These are phyloP conservation scores for Penicillium glabrum DNA, from an alignment of 2,329 filamentous ascomycete genomes.

Conservation along the genomic window DNA sequence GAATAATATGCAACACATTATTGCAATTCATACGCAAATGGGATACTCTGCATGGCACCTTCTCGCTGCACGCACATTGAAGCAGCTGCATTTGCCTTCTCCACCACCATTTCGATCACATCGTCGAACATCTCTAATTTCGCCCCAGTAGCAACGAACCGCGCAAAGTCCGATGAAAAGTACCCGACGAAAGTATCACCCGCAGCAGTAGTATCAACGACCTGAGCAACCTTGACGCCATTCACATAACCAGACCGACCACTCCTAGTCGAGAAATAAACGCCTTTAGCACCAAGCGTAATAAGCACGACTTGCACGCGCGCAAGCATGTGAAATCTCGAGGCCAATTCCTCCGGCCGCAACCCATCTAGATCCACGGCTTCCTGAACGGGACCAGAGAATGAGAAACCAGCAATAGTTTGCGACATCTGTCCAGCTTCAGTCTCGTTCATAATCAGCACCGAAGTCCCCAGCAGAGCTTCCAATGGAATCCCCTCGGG, in stretches of 20 bases:
- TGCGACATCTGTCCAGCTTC: slow-evolving; percentile 26
- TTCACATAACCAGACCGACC: slow-evolving; percentile 13
- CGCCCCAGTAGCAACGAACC: slow-evolving; percentile 15
- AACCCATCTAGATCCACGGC: slow-evolving; percentile 7
- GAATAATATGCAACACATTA: not conserved
- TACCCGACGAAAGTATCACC: slow-evolving; percentile 25
- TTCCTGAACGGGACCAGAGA: slow-evolving; percentile 7
- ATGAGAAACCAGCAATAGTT: slow-evolving; percentile 14
- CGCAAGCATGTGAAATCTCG: slow-evolving; percentile 16
- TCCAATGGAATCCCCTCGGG: slow-evolving; percentile 61
- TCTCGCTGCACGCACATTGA: slow-evolving; percentile 18
- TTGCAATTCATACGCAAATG: slow-evolving; percentile 22
- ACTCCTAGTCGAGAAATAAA: slow-evolving; percentile 21
- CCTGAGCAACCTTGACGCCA: slow-evolving; percentile 19
- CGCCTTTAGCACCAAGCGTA: slow-evolving; percentile 22
- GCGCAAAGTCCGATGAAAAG: slow-evolving; percentile 17
- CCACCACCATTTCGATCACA: slow-evolving; percentile 15
- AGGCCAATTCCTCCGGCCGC: slow-evolving; percentile 16
- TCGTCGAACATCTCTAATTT: slow-evolving; percentile 14
- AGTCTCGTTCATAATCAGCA: slow-evolving; percentile 25
- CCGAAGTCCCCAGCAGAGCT: slow-evolving; percentile 12
- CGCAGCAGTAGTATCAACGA: slow-evolving; percentile 23
- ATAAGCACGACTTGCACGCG: slow-evolving; percentile 21
- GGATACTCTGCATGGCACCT: slow-evolving; percentile 23
- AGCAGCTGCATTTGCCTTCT: slow-evolving; percentile 18